phyloP scores from a whole-genome alignment of 139 green algal genomes.

The Pleodorina starrii region DNA sequence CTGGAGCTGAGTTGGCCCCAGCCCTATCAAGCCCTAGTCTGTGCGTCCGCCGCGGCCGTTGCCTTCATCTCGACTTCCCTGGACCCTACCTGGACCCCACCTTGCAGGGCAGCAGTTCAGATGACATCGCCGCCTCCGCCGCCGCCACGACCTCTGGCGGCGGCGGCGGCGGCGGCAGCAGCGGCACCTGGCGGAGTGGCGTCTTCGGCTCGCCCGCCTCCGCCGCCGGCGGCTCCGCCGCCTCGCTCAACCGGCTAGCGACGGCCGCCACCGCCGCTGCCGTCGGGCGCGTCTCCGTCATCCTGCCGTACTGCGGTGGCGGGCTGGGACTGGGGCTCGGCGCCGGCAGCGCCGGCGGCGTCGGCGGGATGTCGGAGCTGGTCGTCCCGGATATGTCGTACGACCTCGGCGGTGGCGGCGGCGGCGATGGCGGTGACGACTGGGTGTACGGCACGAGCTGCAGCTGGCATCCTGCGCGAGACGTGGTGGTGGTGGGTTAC shows the following conservation, averaged over 20 bases:
- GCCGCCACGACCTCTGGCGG: too few species aligned
- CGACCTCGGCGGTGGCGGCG: too few species aligned
- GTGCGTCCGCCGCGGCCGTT: too few species aligned
- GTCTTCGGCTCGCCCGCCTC: not conserved
- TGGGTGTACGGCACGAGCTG: constrained; percentile 32
- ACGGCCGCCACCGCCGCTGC: constrained; percentile 5
- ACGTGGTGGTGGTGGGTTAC: constrained; percentile 38
- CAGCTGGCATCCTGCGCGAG: constrained; percentile 23
- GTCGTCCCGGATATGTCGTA: not conserved
- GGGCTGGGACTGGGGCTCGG: not conserved
- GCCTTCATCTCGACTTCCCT: too few species aligned
- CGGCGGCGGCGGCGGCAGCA: not conserved
- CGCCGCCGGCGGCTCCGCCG: not conserved
- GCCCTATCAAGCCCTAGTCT: too few species aligned
- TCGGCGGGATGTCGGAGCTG: not conserved
- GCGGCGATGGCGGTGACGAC: not conserved
- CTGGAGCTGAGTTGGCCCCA: too few species aligned
- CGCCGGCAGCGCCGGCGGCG: not conserved
- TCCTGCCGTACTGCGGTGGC: constrained; percentile 32
- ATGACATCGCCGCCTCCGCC: not conserved
- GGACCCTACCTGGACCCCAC: too few species aligned
- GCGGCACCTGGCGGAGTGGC: not conserved
- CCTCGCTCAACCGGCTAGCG: not conserved
- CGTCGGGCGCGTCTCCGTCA: constrained; percentile 8
- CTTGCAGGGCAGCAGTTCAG: not conserved